Conservation (phyloP, 2,329 filamentous ascomycete genomes). For the Curvularia eragrostidis region DNA sequence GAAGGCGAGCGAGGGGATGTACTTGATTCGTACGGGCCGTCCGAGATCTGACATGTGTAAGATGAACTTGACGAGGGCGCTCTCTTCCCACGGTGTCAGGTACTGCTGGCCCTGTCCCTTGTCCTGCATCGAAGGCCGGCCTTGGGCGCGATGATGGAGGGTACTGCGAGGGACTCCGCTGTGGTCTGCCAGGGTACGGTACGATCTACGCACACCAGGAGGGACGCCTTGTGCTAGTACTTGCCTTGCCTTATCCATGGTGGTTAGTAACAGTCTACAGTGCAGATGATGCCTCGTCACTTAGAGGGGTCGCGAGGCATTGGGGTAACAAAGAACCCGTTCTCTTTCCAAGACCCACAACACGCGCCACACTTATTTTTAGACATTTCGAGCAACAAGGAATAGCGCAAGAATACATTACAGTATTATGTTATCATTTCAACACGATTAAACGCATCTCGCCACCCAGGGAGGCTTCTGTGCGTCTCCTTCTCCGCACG, state of each 20-base stretch:
- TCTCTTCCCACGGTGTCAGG: constrained; percentile 29
- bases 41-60: constrained; percentile 26
- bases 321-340: background rate
- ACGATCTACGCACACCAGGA: constrained; percentile 4
- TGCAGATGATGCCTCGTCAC: background rate
- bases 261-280: background rate
- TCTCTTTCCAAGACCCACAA: background rate
- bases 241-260: constrained; percentile 7
- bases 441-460: background rate
- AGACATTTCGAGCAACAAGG: background rate
- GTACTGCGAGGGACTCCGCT: constrained; percentile 5
- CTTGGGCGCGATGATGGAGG: constrained; percentile 4
- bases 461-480: background rate
- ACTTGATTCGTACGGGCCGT: constrained; percentile 25
- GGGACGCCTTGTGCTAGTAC: constrained; percentile 5
- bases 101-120: constrained; percentile 31
- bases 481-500: background rate
- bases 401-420: background rate
- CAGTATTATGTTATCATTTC: background rate
- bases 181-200: constrained; percentile 7
- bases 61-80: constrained; percentile 29
- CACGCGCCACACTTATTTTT: background rate
- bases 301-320: background rate
- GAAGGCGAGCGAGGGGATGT: constrained; percentile 27
- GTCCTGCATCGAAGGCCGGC: constrained; percentile 9